A percentile compares a stretch with the other conserved stretches of the same genome.
Evolutionary conservation across 306 rosid genomes (phyloP).

Genomic region (Neltuma alba): DNA sequence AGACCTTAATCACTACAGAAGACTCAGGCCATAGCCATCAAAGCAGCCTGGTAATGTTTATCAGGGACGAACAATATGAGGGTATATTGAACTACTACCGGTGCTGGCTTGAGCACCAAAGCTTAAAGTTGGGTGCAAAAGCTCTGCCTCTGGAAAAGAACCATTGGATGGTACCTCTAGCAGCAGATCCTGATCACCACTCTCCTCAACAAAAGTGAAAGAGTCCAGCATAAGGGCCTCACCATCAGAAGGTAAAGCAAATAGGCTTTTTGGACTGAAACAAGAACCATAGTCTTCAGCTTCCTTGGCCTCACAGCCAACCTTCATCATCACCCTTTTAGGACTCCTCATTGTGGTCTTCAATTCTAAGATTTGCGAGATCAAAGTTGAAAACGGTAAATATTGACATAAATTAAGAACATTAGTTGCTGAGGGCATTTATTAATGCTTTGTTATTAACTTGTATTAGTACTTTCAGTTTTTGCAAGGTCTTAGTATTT

Average conservation of each 20-base stretch:
- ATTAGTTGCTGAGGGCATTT: not conserved
- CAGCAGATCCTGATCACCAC: conserved; percentile 78
- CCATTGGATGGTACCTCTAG: conserved; percentile 83
- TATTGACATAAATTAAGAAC: not conserved
- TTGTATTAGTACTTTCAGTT: conserved; percentile 1
- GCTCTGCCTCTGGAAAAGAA: conserved; percentile 93
- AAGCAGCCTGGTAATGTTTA: conserved; percentile 13
- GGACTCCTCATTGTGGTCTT: conserved; percentile 87
- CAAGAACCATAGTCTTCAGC: conserved; percentile 66
- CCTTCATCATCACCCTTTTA: conserved; percentile 59
- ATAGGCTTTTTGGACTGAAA: conserved; percentile 85
- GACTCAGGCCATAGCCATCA: conserved; percentile 35
- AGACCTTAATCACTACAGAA: conserved; percentile 42
- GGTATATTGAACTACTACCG: conserved; percentile 74
- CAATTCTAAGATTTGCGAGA: conserved; percentile 64
- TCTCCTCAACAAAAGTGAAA: conserved; percentile 66
- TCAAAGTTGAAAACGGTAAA: not conserved
- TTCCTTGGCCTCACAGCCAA: conserved; percentile 62
- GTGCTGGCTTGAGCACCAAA: conserved; percentile 82
- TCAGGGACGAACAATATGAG: conserved; percentile 53
- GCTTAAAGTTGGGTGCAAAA: conserved; percentile 58
- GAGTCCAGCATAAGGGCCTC: conserved; percentile 69
- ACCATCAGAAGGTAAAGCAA: conserved; percentile 82
- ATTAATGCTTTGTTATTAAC: not conserved
- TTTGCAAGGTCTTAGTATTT: conserved; percentile 1